Conservation (phyloP, 768 basidiomycete species). For the Leccinum olivaceopallidum region DNA sequence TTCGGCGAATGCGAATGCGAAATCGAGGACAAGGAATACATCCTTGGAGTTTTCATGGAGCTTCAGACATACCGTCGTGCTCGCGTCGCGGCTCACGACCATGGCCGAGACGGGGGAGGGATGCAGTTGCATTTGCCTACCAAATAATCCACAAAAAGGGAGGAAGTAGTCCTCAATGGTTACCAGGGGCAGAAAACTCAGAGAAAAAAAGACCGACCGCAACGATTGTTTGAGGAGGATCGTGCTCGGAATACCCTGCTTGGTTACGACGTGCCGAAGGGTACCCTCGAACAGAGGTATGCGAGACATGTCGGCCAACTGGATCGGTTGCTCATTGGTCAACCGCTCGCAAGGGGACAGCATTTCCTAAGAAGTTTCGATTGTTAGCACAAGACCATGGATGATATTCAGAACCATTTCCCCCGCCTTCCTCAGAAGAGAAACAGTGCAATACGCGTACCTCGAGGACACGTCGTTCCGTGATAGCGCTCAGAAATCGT, state of each 20-base stretch:
- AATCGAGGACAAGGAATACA: constrained; percentile 63
- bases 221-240: constrained; percentile 34
- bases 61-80: constrained; percentile 54
- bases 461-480: constrained; percentile 19
- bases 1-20: constrained; percentile 48
- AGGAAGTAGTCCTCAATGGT: not conserved
- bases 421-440: not conserved
- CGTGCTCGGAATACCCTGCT: constrained; percentile 39
- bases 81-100: constrained; percentile 61
- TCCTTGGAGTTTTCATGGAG: constrained; percentile 26
- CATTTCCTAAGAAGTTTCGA: constrained; percentile 41
- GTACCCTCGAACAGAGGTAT: constrained; percentile 48
- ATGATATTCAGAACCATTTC: not conserved
- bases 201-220: constrained; percentile 18
- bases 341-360: constrained; percentile 53
- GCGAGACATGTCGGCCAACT: constrained; percentile 50
- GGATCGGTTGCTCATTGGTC: constrained; percentile 44
- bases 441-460: constrained; percentile 13
- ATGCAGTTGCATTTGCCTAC: constrained; percentile 28
- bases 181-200: not conserved
- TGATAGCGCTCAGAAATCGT: constrained; percentile 17
- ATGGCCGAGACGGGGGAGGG: constrained; percentile 31
- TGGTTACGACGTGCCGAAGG: constrained; percentile 35
- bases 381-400: constrained; percentile 3
- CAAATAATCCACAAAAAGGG: not conserved